Percentiles rank a stretch among this genome's conserved stretches.
Conservation (phyloP, 2,329 filamentous ascomycete species). For the Xylogone sp. region DNA sequence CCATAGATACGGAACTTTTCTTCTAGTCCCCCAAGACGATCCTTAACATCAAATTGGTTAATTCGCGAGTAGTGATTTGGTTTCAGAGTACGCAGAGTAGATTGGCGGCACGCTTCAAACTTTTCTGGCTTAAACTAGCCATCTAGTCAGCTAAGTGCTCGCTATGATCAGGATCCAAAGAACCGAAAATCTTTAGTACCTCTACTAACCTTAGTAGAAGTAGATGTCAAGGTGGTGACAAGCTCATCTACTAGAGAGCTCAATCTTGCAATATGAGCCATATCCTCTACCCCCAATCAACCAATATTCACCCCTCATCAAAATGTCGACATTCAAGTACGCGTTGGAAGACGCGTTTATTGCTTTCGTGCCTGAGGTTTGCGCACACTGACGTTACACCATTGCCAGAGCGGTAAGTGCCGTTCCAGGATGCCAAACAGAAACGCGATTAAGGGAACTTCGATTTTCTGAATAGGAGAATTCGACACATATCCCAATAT, state of each 20-base stretch:
- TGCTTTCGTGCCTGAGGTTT: conserved; percentile 5
- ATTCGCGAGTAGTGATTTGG: conserved; percentile 59
- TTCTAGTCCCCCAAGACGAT: conserved; percentile 66
- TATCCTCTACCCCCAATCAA: conserved; percentile 33
- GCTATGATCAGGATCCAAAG: background rate
- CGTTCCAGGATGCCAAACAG: conserved; percentile 1
- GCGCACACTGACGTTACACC: background rate
- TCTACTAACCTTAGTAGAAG: conserved; percentile 45
- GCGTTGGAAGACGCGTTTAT: conserved; percentile 11
- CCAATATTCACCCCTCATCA: background rate
- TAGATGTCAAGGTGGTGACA: conserved; percentile 58
- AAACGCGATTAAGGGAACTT: background rate
- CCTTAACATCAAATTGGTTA: conserved; percentile 71
- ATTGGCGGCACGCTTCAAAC: conserved; percentile 45
- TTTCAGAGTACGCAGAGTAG: conserved; percentile 47
- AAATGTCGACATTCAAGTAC: background rate
- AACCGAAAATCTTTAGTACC: background rate
- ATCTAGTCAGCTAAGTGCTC: conserved; percentile 9
- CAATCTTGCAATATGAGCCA: conserved; percentile 69
- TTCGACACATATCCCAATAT: conserved; percentile 45
- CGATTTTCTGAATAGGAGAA: conserved; percentile 7
- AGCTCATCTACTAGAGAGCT: conserved; percentile 67
- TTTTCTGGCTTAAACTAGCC: conserved; percentile 27
- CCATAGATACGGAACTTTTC: conserved; percentile 83
- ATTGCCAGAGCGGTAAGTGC: conserved; percentile 2